Evolutionary conservation across 352 stramenopile genomes (phyloP), one percentile per base, ranked within the genome.

Genomic region (Phytophthora parvispora): DNA sequence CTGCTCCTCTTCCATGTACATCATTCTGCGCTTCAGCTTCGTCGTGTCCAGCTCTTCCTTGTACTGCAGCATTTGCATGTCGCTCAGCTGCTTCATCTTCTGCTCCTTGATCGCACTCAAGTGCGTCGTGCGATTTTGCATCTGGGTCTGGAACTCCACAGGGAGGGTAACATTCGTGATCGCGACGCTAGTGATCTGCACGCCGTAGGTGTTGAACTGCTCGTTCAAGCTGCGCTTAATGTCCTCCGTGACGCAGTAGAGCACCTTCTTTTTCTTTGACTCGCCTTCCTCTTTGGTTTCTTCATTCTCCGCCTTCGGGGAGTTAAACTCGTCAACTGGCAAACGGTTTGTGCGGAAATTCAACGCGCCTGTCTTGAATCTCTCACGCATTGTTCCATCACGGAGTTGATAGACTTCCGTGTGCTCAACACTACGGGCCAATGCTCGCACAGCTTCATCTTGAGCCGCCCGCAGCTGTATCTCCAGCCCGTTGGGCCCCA

Each of bases 351-450:
- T 72, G 12, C 57, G 68, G 32, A 50, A 60, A 28, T 69, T 72
- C 15, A 72, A 49, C 52, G 64, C 67, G 12, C 82, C 75, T 0
- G 82, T 90, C 31, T 81, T 76, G 58, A 93, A 91, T 6, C 63
- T 69, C 22, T 91, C 9, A 72, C 86, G 60, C 72, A 87, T 71
- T 16, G 81, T 90, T 6, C 81, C 84, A 20, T 89, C 83, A n/a
- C 79, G 81, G 9, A 90, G 68, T 51, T 82, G 69, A 68, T 96
- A 96, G 10, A 97, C 91, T 60, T 96, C 84, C 0, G 87, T 96
- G 69, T 97, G 91, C 64, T 90, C 60, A 15, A 97, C 83, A 20
- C 78, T 93, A n/a, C 90, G 86, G 1, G 87, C 88, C 8, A 97
- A 74, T 4, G 64, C 86, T 13, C 89, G 75, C n/a, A 95, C 84